These are phyloP conservation scores for Mrakia hoshinonis DNA, from an alignment of 768 basidiomycete species.

Conservation along the genomic window DNA sequence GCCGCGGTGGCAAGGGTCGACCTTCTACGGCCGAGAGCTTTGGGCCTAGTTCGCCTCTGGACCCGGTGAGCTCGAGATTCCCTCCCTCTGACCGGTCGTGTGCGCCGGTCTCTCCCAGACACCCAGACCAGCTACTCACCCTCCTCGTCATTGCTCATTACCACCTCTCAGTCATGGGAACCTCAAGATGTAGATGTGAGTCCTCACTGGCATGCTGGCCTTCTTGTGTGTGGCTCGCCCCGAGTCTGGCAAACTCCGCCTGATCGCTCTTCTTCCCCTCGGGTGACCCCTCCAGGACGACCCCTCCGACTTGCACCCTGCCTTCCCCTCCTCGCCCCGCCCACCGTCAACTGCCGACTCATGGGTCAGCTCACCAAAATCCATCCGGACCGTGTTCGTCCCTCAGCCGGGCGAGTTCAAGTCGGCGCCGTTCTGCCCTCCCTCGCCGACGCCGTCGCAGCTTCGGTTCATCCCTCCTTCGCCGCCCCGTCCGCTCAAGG, in stretches of 20 bases:
- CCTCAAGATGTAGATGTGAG: neutral
- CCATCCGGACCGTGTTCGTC: neutral
- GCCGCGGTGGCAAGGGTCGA: neutral
- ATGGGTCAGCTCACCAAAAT: neutral
- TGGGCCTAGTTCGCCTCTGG: neutral
- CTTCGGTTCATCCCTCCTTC: neutral
- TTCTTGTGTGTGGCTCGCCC: neutral
- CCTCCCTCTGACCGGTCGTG: neutral
- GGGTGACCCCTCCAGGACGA: neutral
- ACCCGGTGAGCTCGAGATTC: neutral
- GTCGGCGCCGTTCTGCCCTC: constrained; percentile 2
- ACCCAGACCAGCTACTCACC: neutral
- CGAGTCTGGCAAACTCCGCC: neutral
- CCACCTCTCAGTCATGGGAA: neutral
- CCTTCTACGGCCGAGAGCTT: neutral
- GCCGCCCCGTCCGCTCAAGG: neutral
- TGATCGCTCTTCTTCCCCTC: neutral
- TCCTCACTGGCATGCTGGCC: neutral
- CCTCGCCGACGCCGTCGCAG: neutral
- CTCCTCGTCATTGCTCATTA: neutral
- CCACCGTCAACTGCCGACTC: neutral
- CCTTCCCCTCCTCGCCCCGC: neutral
- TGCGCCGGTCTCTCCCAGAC: neutral
- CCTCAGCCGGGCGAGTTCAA: neutral
- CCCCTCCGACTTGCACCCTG: neutral